Conservation (phyloP, 371 early-diverging fungal species). For the Rozella allomycis region DNA sequence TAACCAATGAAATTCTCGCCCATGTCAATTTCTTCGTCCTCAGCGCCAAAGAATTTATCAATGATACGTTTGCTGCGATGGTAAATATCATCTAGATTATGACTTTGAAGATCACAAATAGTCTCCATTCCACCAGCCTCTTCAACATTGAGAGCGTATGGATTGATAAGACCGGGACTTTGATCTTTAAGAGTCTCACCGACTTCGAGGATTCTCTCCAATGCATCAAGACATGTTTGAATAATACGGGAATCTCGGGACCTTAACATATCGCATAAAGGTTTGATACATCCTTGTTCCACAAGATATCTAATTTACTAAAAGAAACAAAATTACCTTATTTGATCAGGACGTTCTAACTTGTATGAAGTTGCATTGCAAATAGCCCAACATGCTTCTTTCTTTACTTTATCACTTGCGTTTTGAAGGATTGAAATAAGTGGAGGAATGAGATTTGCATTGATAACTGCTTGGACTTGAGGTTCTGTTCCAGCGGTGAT, state of each 20-base stretch:
- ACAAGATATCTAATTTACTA: slow-evolving; percentile 45
- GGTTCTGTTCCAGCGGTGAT: slow-evolving; percentile 96
- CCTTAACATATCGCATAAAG: slow-evolving; percentile 74
- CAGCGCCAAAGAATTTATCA: slow-evolving; percentile 77
- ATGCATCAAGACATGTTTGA: slow-evolving; percentile 84
- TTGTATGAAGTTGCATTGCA: slow-evolving; percentile 93
- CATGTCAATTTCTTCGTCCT: slow-evolving; percentile 50
- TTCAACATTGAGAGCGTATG: slow-evolving; percentile 61
- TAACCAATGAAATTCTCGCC: too few species aligned
- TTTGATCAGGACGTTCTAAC: slow-evolving; percentile 63
- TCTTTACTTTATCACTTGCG: slow-evolving; percentile 91
- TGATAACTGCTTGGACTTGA: slow-evolving; percentile 87
- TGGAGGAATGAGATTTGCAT: slow-evolving; percentile 77
- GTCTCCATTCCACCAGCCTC: slow-evolving; percentile 77
- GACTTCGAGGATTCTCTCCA: slow-evolving; percentile 90
- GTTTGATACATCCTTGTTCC: slow-evolving; percentile 71
- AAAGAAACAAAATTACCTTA: slow-evolving; percentile 9
- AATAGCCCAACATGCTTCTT: slow-evolving; percentile 99
- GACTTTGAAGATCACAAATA: slow-evolving; percentile 68
- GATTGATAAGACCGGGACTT: slow-evolving; percentile 39
- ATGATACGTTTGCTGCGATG: slow-evolving; percentile 73
- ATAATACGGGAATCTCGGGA: slow-evolving; percentile 80
- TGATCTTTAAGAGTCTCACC: slow-evolving; percentile 50
- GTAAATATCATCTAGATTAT: slow-evolving; percentile 82
- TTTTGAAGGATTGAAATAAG: slow-evolving; percentile 64